Base-by-base conservation (phyloP, 257 asterid genomes). In the Fraxinus cuspidata region DNA sequence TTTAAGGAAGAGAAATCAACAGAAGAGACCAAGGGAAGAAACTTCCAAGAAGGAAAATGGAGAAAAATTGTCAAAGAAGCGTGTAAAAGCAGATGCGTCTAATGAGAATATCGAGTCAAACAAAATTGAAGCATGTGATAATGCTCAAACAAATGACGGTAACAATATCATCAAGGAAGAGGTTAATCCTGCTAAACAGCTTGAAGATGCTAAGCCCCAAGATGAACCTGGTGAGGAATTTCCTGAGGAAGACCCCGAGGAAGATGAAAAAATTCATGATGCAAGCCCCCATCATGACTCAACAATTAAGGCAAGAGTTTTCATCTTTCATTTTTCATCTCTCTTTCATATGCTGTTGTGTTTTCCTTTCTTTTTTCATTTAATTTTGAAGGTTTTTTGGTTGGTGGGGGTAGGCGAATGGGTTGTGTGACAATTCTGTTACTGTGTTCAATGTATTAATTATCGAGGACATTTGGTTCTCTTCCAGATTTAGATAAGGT, bases 21-120 rank as follows among this genome's bases (percentile, higher is more conserved):
- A 84, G 84, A 96, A 96, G 87, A 90, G 99, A 77, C 88, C 75
- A 15, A 84, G 97, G 85, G 93, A 87, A 58, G 94, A 91, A 66
- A 78, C 80, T 69, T 66, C 88, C 25, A 79, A 81, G 84, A 87
- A 74, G 81, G 88, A 86, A 80, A 74, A 70, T 47, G 92, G 83
- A 78, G 91, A 85, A 32, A 83, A 80, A 84, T 81, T 87, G 70
- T 49, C 89, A 2, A 82, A 72, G 75, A 96, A 92, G 88, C 92
- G 93, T 49, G 84, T 75, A 18, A 93, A 86, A 88, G 72, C 79
- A 49, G 88, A 79, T 19, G 81, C 84, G 71, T 34, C 63, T 44
- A 51, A 13, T 64, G 89, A 83, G 70, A 92, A 85, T 77, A 72
- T 27, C 32, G 81, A 74, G 81, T 74, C 87, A 13, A 68, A 37